Percentiles rank a stretch among this genome's conserved stretches.
phyloP scores from a whole-genome alignment of 148 eudicot species.

The Rhododendron ovatum region DNA sequence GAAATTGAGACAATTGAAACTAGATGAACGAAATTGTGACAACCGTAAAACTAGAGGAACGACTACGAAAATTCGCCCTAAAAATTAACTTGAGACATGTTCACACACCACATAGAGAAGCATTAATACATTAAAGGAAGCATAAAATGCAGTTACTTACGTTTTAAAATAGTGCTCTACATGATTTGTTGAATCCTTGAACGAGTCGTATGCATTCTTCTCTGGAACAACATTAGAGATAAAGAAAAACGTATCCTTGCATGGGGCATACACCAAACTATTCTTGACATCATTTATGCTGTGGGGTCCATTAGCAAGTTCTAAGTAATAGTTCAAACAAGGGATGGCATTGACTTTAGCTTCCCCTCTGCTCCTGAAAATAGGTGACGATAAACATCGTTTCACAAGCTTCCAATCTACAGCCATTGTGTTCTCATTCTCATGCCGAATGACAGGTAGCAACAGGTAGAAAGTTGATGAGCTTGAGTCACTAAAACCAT shows the following conservation, averaged over 20 bases:
- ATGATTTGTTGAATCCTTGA: conserved; percentile 44
- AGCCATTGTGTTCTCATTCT: conserved; percentile 25
- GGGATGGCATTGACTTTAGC: conserved; percentile 13
- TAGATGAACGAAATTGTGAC: too few species aligned
- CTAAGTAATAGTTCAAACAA: conserved; percentile 27
- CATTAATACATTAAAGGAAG: not conserved
- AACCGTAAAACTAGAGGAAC: too few species aligned
- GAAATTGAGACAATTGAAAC: too few species aligned
- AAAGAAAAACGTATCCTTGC: conserved; percentile 74
- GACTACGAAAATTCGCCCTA: not conserved
- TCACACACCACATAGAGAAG: not conserved
- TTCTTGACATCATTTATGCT: conserved; percentile 41
- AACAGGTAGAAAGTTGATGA: conserved; percentile 61
- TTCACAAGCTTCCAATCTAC: conserved; percentile 73
- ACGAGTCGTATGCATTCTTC: conserved; percentile 56
- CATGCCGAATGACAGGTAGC: conserved; percentile 59
- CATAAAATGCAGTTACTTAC: conserved; percentile 46
- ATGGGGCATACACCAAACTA: conserved; percentile 81
- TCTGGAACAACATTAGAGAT: conserved; percentile 54
- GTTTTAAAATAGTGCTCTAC: conserved; percentile 39
- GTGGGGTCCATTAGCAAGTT: conserved; percentile 75
- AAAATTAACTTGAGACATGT: not conserved
- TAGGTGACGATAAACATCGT: conserved; percentile 83
- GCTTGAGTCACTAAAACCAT: conserved; percentile 23
- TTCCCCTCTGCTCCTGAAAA: conserved; percentile 37